phyloP scores from a whole-genome alignment of 371 early-diverging fungal genomes.

The Mortierella sp. region DNA sequence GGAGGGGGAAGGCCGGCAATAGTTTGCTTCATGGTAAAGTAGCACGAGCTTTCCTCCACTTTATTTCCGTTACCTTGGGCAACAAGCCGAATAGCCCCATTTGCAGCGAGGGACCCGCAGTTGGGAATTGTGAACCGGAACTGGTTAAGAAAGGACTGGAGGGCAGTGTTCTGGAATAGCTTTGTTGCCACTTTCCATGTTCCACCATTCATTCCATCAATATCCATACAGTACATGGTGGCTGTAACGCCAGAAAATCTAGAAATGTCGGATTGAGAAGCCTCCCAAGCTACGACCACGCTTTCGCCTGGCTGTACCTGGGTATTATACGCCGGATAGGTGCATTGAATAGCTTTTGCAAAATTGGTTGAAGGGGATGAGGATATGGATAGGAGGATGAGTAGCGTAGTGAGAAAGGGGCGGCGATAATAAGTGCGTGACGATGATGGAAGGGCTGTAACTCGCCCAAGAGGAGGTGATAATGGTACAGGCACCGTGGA shows the following conservation, averaged over 20 bases:
- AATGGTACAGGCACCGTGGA: not conserved
- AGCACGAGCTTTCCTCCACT: constrained; percentile 16
- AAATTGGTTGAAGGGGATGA: not conserved
- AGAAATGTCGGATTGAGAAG: not conserved
- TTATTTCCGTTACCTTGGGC: constrained; percentile 2
- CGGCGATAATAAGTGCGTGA: constrained; percentile 9
- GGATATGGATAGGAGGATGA: not conserved
- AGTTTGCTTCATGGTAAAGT: constrained; percentile 32
- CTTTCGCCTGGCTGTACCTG: constrained; percentile 30
- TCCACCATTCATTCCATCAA: constrained; percentile 30
- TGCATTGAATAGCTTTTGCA: constrained; percentile 28
- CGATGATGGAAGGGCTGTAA: not conserved
- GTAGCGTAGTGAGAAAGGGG: constrained; percentile 2
- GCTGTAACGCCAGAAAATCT: constrained; percentile 25
- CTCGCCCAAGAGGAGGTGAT: not conserved
- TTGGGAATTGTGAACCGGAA: constrained; percentile 26
- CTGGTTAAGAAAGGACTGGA: constrained; percentile 3
- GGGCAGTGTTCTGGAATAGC: constrained; percentile 21
- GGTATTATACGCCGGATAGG: constrained; percentile 35
- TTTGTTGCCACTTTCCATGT: constrained; percentile 31
- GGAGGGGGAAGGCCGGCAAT: not conserved
- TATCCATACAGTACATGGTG: constrained; percentile 50
- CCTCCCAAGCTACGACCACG: constrained; percentile 18
- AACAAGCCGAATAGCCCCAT: constrained; percentile 40
- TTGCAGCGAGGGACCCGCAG: constrained; percentile 26